A percentile compares a stretch with the other conserved stretches of the same genome.
phyloP scores from a whole-genome alignment of 2,329 filamentous ascomycete genomes.

The Leptodontidium sp. region DNA sequence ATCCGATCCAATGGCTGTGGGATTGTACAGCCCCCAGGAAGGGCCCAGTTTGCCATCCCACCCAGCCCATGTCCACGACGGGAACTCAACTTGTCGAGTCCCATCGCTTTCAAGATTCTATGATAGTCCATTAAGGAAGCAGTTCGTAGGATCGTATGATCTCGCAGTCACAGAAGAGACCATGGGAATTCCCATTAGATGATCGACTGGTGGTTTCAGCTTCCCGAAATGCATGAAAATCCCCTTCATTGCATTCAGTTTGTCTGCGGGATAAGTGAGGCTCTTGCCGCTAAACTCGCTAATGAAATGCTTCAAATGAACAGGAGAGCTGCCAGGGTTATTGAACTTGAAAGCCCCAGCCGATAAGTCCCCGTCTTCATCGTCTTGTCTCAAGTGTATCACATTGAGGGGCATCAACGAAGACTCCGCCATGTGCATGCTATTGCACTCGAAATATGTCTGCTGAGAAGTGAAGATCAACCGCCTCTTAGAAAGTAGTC shows the following conservation, averaged over 20 bases:
- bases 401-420: neutral
- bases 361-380: neutral
- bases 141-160: neutral
- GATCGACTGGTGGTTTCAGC: neutral
- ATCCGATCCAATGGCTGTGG: neutral
- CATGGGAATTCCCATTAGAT: neutral
- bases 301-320: neutral
- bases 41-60: neutral
- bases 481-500: conserved; percentile 38
- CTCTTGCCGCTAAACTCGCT: neutral
- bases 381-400: neutral
- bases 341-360: neutral
- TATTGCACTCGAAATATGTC: conserved; percentile 40
- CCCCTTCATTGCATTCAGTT: neutral
- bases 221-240: neutral
- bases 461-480: conserved; percentile 46
- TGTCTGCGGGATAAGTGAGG: neutral
- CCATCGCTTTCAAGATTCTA: neutral
- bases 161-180: neutral
- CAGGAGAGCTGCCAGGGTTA: neutral
- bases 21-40: neutral
- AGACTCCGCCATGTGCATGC: neutral
- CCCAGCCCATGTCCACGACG: neutral
- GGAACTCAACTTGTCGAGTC: neutral
- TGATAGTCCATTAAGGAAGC: neutral